Base-by-base conservation (phyloP, 2,329 filamentous ascomycete genomes). In the Aureobasidium pullulans region DNA sequence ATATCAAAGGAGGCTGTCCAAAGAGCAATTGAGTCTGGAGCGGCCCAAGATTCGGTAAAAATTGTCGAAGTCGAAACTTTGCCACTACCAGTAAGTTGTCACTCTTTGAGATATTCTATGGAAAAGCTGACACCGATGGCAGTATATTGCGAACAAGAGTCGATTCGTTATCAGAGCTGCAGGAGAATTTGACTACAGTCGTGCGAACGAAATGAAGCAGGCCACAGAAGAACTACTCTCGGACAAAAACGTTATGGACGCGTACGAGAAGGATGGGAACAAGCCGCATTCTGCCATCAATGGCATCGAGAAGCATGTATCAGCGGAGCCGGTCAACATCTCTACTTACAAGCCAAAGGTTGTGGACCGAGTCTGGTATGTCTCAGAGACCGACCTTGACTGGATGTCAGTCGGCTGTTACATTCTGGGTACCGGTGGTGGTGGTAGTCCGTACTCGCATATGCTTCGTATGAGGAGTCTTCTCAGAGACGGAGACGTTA, bases 151-250 rank as follows among this genome's bases (percentile, higher is more conserved):
- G 71, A 57, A 84, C 79, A 72, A 81, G 59, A 69, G 73, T 2
- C 68, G 74, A 2, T 73, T 75, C 60, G 73, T 86, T 15, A 79
- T 85, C 9, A 75, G 81, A 53, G 83, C 84, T 1, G 82, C 80
- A 0, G 84, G 84, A 5, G 74, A 78, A 48, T 71, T 79, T 15
- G 73, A 76, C 60, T 73, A 68, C 44, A 66, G 68, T 31, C 65
- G 69, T 42, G 63, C 67, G 28, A 65, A 70, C 53, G 74, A 70
- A 59, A 66, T 42, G 13, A 65, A 67, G 4, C 6, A 32, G 7
- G 19, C 42, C 7, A 32, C 40, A 23, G 53, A 57, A 5, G 53
- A 57, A 23, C n/a, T 23, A 16, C 28, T 46, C 15, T 11, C 19
- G 5, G 49, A 53, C 6, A 32, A 47, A 1, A 31, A 37, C 8